Conservation (phyloP, 805 yeast species). For the Kodamaea neixiangensis region DNA sequence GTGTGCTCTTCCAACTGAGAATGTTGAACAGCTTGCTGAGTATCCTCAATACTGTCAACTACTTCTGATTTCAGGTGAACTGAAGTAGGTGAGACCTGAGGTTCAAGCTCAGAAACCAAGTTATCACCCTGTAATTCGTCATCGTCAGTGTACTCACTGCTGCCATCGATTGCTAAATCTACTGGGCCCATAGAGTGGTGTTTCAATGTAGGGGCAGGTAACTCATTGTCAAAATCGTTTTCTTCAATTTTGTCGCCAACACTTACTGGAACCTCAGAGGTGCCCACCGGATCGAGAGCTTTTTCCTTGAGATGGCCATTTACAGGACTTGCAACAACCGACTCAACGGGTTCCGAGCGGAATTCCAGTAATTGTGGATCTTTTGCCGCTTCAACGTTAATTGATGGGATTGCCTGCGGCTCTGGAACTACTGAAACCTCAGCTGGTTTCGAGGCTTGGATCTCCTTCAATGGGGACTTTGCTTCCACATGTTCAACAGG, state of each 20-base stretch:
- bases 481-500: background rate
- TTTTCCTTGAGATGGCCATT: background rate
- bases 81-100: background rate
- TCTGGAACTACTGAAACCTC: background rate
- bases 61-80: background rate
- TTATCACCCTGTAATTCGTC: background rate
- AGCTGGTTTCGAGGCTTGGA: background rate
- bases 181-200: background rate
- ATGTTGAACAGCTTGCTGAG: background rate
- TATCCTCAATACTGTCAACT: background rate
- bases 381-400: background rate
- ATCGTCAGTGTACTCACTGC: background rate
- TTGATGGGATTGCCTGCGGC: background rate
- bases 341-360: background rate
- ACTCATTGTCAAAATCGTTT: background rate
- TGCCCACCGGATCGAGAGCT: background rate
- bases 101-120: background rate
- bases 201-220: constrained; percentile 4
- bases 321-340: background rate
- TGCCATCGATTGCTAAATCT: background rate
- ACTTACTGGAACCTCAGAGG: background rate
- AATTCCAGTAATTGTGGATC: background rate
- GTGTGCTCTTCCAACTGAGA: background rate
- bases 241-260: background rate
- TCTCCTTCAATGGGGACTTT: background rate